Evolutionary conservation across 129 eudicot genomes (phyloP).

Genomic region (Arctium lappa): DNA sequence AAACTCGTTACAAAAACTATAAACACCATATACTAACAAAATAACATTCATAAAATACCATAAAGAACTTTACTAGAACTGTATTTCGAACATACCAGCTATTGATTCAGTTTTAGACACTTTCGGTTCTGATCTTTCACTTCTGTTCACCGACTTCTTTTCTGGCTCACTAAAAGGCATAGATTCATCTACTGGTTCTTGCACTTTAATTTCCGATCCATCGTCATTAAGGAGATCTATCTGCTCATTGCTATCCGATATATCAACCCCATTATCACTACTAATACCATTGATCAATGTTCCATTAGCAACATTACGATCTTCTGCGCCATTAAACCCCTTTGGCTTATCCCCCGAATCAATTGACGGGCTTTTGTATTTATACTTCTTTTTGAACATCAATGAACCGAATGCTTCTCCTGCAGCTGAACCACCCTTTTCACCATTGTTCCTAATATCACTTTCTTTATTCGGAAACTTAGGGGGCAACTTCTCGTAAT

Average conservation of each 20-base stretch:
- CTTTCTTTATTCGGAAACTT: conserved; percentile 17
- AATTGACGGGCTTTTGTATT: conserved; percentile 29
- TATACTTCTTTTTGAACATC: conserved; percentile 55
- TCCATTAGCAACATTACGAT: conserved; percentile 20
- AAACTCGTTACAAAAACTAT: background rate
- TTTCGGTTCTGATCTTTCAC: conserved; percentile 9
- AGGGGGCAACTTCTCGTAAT: conserved; percentile 21
- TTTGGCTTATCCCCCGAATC: conserved; percentile 47
- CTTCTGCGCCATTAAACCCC: conserved; percentile 41
- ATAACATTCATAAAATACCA: background rate
- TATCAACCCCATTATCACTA: conserved; percentile 1
- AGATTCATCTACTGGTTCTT: conserved; percentile 14
- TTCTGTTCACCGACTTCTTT: conserved; percentile 23
- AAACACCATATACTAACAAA: conserved; percentile 9
- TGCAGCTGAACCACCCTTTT: conserved; percentile 15
- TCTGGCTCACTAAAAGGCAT: background rate
- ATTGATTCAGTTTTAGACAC: conserved; percentile 11
- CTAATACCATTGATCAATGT: conserved; percentile 5
- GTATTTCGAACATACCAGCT: conserved; percentile 22
- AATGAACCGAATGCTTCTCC: conserved; percentile 34
- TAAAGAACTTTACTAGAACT: conserved; percentile 17
- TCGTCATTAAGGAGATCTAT: conserved; percentile 15
- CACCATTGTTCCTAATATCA: conserved; percentile 5
- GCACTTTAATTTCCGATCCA: conserved; percentile 17
- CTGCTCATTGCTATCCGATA: background rate